A percentile compares a stretch with the other conserved stretches of the same genome.
These are phyloP conservation scores for Hericium erinaceus DNA, from an alignment of 768 basidiomycete species.

Conservation along the genomic window DNA sequence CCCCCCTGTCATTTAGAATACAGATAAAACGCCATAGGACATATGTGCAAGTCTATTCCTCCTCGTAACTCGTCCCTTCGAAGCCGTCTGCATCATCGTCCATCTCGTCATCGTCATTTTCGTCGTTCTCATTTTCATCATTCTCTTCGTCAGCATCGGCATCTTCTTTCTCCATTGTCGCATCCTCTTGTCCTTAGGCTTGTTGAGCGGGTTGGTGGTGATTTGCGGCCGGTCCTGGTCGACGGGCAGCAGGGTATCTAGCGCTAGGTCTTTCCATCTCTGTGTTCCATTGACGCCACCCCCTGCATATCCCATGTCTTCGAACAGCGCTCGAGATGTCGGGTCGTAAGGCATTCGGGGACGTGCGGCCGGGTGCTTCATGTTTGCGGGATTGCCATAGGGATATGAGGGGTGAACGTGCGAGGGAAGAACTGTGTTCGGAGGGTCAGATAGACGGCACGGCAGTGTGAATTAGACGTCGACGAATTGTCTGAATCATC, in stretches of 20 bases:
- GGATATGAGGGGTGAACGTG: conserved; percentile 87
- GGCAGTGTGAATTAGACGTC: neutral
- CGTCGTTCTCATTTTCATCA: conserved; percentile 34
- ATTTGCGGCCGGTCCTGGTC: conserved; percentile 56
- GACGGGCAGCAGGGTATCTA: conserved; percentile 63
- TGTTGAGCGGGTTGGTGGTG: conserved; percentile 23
- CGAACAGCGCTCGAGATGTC: conserved; percentile 73
- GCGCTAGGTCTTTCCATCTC: conserved; percentile 75
- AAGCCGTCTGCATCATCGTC: conserved; percentile 22
- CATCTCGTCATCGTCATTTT: conserved; percentile 25
- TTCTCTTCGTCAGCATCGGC: conserved; percentile 44
- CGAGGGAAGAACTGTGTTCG: conserved; percentile 57
- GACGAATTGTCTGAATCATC: conserved; percentile 76
- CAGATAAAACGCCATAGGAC: neutral
- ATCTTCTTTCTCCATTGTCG: conserved; percentile 36
- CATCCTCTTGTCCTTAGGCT: conserved; percentile 28
- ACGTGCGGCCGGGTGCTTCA: conserved; percentile 69
- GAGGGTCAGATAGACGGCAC: too few species aligned
- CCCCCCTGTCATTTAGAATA: neutral
- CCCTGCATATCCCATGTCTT: conserved; percentile 77
- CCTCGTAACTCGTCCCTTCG: conserved; percentile 24
- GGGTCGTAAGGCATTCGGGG: conserved; percentile 70
- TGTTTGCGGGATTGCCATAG: conserved; percentile 76
- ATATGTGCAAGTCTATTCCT: neutral
- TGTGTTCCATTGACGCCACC: conserved; percentile 68